phyloP scores from a whole-genome alignment of 2,329 filamentous ascomycete genomes.

The Sarocladium brachiariae region DNA sequence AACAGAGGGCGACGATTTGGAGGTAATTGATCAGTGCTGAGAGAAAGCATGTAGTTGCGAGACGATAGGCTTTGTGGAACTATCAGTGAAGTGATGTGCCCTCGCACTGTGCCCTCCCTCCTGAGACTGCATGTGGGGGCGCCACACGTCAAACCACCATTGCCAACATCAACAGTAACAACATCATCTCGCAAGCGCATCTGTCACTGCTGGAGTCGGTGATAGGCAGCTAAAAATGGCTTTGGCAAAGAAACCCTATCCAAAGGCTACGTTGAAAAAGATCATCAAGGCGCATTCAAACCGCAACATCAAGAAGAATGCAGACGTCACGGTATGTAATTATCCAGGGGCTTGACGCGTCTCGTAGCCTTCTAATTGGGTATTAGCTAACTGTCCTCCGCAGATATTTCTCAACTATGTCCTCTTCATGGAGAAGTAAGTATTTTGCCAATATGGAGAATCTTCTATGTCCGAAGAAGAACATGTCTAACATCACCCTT shows the following conservation, averaged over 20 bases:
- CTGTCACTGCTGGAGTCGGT: background rate
- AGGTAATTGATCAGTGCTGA: background rate
- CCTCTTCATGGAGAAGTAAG: slow-evolving; percentile 66
- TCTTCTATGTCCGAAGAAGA: background rate
- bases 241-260: slow-evolving; percentile 66
- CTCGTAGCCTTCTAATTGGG: too few relatives aligned
- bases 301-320: slow-evolving; percentile 74
- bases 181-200: background rate
- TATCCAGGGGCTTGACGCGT: slow-evolving; percentile 8
- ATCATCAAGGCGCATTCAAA: slow-evolving; percentile 86
- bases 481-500: background rate
- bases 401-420: slow-evolving; percentile 82
- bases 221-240: slow-evolving; percentile 20
- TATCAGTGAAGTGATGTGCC: background rate
- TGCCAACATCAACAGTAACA: background rate
- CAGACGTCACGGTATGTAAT: slow-evolving; percentile 66
- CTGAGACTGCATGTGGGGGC: background rate
- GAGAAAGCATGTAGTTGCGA: background rate
- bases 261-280: slow-evolving; percentile 77
- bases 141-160: background rate
- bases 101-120: background rate
- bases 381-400: slow-evolving; percentile 16
- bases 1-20: too few relatives aligned
- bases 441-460: background rate
- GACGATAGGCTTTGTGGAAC: too few relatives aligned